phyloP scores from a whole-genome alignment of 192 early-diverging fungal genomes.

The Helicostylum pulchrum region DNA sequence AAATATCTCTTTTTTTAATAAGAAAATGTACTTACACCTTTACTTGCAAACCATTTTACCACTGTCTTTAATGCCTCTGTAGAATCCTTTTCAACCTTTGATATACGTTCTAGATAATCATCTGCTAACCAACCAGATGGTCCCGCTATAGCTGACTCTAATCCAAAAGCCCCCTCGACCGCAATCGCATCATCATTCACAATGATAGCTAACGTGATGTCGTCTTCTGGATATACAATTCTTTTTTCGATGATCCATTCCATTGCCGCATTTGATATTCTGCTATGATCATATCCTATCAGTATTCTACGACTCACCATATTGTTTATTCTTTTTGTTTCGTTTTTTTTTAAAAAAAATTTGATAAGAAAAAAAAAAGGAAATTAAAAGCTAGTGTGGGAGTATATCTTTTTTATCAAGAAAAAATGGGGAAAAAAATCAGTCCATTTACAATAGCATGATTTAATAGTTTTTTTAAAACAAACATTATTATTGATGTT shows the following conservation, averaged over 20 bases:
- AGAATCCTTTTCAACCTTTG: constrained; percentile 23
- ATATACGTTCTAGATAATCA: constrained; percentile 18
- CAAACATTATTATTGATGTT: no score
- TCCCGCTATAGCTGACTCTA: constrained; percentile 16
- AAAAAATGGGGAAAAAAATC: no score
- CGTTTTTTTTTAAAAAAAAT: no score
- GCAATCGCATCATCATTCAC: constrained; percentile 25
- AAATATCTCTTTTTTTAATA: neutral
- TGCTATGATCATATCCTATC: constrained; percentile 22
- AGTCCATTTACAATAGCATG: no score
- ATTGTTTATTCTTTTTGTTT: no score
- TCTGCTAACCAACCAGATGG: constrained; percentile 15
- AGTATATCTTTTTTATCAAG: no score
- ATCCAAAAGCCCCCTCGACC: constrained; percentile 18
- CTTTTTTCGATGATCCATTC: constrained; percentile 20
- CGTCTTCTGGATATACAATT: constrained; percentile 13
- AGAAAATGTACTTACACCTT: constrained; percentile 25
- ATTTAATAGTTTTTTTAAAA: no score
- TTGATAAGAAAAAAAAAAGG: no score
- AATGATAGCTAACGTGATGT: constrained; percentile 11
- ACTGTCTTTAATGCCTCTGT: constrained; percentile 14
- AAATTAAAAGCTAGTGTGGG: no score
- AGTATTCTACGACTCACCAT: constrained; percentile 16
- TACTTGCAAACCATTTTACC: constrained; percentile 10
- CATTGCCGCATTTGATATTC: constrained; percentile 13